Evolutionary conservation across 768 basidiomycete species (phyloP), one percentile per base, ranked within the genome.

Genomic region (Russula sp.): DNA sequence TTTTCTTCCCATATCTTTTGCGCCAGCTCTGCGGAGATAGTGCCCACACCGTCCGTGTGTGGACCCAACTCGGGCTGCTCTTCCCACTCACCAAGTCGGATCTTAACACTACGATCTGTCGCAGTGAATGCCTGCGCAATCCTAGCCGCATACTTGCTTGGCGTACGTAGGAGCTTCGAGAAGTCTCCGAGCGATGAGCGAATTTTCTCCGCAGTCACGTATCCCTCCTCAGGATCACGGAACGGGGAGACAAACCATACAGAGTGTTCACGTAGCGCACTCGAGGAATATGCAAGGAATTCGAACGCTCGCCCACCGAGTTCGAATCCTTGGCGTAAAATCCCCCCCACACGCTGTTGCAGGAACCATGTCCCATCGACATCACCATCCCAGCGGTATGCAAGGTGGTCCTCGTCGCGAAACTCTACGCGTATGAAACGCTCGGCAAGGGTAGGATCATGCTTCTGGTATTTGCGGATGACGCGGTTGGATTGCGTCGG

Each of bases 381-480:
- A 44, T 83, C 82, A 10, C 82, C 78, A 59, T 83, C 82, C 88
- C 88, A 90, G 13, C 84, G 81, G 64, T 87, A 88, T 42, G 83
- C 79, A n/a, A 88, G 77, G 39, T 79, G 79, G 68, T 94, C 88
- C 74, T 95, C 92, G 60, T 94, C 92, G 5, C 87, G 82, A 68
- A 94, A 91, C 67, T 89, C 85, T 31, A 94, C 91, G 10, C 93
- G 85, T 35, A 95, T 71, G 70, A 95, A 95, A 67, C 83, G 76
- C 35, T 89, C 82, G 51, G 85, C 78, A 61, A 80, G 82, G 0
- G 79, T 79, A 52, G 75, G 71, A 35, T 59, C 61, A 7, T 20
- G 52, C 2, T 34, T 34, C 18, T 55, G 58, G 60, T 85, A 94
- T 57, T 78, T 74, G 1, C 92, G 85, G 63, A 95, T 86, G 56